Conservation (phyloP, 2,329 filamentous ascomycete genomes). For the Alternaria gansuensis region DNA sequence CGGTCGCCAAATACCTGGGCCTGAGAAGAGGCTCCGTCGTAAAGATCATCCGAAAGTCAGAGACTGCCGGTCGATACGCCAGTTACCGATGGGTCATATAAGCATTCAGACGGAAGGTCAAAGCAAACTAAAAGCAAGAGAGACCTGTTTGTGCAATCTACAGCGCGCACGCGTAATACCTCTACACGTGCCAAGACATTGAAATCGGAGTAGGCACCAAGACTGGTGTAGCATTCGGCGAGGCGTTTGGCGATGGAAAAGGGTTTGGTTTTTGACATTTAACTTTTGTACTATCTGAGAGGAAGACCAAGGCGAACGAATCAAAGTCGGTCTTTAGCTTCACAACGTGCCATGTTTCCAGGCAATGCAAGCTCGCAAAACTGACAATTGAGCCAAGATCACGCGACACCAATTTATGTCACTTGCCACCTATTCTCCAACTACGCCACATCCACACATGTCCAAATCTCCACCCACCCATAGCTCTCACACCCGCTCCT, state of each 20-base stretch:
- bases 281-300: slow-evolving; percentile 13
- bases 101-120: slow-evolving; percentile 12
- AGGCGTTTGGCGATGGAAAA: slow-evolving; percentile 43
- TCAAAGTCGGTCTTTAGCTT: not conserved
- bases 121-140: not conserved
- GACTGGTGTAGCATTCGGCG: slow-evolving; percentile 36
- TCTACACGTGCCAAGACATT: slow-evolving; percentile 3
- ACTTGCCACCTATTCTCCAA: not conserved
- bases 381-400: not conserved
- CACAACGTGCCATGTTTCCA: not conserved
- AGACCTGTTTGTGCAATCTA: not conserved
- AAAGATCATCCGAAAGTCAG: slow-evolving; percentile 95
- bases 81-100: slow-evolving; percentile 79
- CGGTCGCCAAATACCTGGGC: slow-evolving; percentile 90
- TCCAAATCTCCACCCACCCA: not conserved
- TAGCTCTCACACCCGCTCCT: not conserved
- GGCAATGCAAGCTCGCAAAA: not conserved
- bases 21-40: slow-evolving; percentile 92
- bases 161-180: slow-evolving; percentile 6
- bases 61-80: slow-evolving; percentile 95
- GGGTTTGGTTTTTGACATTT: slow-evolving; percentile 20
- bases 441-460: not conserved
- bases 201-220: slow-evolving; percentile 7
- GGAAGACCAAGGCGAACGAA: not conserved
- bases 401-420: not conserved